Conservation (phyloP, 805 yeast species). For the Cyberlindnera maritima region DNA sequence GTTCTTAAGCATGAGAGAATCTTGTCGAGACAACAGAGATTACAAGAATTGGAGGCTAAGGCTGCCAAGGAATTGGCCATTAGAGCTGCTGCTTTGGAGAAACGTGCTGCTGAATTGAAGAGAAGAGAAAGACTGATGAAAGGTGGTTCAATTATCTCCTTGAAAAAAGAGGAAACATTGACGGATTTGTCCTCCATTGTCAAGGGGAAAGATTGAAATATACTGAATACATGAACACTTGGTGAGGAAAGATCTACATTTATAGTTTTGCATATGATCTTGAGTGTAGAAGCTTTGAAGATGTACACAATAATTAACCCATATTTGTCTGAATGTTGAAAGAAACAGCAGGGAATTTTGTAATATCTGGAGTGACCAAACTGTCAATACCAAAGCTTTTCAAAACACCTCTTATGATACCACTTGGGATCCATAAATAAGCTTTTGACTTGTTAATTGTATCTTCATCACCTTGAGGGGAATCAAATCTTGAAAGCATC, state of each 20-base stretch:
- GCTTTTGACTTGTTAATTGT: conserved; percentile 42
- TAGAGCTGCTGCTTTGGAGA: conserved; percentile 75
- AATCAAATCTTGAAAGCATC: conserved; percentile 49
- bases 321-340: conserved; percentile 63
- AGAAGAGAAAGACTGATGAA: conserved; percentile 56
- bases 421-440: conserved; percentile 71
- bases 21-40: conserved; percentile 69
- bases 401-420: conserved; percentile 70
- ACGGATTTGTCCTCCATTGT: conserved; percentile 51
- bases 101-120: conserved; percentile 63
- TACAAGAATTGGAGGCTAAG: conserved; percentile 76
- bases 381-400: conserved; percentile 68
- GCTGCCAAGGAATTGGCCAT: conserved; percentile 70
- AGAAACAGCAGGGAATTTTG: conserved; percentile 62
- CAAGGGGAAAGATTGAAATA: conserved; percentile 16
- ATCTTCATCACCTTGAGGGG: conserved; percentile 41
- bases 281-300: too few species aligned
- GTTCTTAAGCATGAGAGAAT: conserved; percentile 75
- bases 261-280: too few species aligned
- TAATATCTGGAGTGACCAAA: conserved; percentile 60
- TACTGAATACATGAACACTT: too few species aligned
- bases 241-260: too few species aligned
- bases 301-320: too few species aligned
- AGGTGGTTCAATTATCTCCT: conserved; percentile 24
- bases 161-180: conserved; percentile 51